These are phyloP conservation scores for Metschnikowia vanudenii DNA, from an alignment of 805 yeast genomes.

Conservation along the genomic window DNA sequence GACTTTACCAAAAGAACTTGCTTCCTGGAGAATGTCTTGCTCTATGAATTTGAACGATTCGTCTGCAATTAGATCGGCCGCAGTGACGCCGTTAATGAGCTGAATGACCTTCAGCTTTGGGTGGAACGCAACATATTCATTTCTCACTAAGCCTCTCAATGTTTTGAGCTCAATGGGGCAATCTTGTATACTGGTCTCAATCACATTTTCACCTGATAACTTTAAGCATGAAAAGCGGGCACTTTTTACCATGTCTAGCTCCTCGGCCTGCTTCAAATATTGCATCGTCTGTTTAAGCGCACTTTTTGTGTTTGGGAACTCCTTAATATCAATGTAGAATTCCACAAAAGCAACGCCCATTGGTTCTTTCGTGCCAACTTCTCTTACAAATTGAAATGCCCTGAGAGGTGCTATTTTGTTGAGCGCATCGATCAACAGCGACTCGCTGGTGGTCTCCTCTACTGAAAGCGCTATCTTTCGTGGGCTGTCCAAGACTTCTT, in stretches of 20 bases:
- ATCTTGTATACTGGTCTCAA: constrained; percentile 36
- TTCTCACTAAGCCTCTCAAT: constrained; percentile 36
- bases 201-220: constrained; percentile 16
- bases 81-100: constrained; percentile 62
- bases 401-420: constrained; percentile 40
- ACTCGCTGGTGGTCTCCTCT: constrained; percentile 45
- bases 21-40: constrained; percentile 51
- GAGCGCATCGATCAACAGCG: constrained; percentile 43
- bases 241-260: constrained; percentile 18
- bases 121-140: constrained; percentile 35
- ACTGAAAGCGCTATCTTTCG: constrained; percentile 48
- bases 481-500: constrained; percentile 40
- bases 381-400: constrained; percentile 44
- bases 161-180: constrained; percentile 37
- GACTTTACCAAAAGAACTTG: constrained; percentile 51
- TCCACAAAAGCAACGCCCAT: constrained; percentile 61
- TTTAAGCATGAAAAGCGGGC: constrained; percentile 36
- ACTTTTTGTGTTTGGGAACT: constrained; percentile 14
- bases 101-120: constrained; percentile 56
- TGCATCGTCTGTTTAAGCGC: constrained; percentile 15
- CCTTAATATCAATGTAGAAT: constrained; percentile 23
- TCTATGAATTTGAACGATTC: constrained; percentile 47
- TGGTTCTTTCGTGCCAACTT: constrained; percentile 48
- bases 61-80: constrained; percentile 59
- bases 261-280: constrained; percentile 14